phyloP scores from a whole-genome alignment of 495 filamentous ascomycete species.

The Opeltia flavorubescens region DNA sequence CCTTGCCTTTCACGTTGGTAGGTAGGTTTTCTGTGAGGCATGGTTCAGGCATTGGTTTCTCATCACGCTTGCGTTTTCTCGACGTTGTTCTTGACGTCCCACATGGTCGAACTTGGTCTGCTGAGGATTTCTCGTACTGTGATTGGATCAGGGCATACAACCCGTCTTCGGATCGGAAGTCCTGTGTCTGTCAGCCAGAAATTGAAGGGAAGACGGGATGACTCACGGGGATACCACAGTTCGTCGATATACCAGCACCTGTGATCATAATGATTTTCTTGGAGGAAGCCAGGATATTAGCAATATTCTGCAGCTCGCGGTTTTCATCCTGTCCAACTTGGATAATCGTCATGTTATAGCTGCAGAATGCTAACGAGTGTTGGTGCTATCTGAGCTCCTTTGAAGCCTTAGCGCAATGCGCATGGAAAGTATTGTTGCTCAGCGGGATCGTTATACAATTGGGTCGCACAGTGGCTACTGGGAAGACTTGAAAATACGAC shows the following conservation, averaged over 20 bases:
- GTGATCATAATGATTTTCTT: conserved; percentile 53
- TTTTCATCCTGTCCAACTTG: conserved; percentile 21
- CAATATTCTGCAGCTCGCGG: conserved; percentile 43
- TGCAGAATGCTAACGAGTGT: no score
- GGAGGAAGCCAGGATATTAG: conserved; percentile 43
- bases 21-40: conserved; percentile 10
- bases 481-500: no score
- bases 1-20: conserved; percentile 47
- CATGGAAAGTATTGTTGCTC: no score
- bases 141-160: conserved; percentile 55
- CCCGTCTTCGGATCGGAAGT: conserved; percentile 57
- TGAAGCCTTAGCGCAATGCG: no score
- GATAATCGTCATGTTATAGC: conserved; percentile 13
- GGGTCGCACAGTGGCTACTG: no score
- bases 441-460: no score
- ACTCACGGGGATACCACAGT: conserved; percentile 56
- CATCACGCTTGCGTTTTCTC: no score
- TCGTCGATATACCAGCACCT: conserved; percentile 59
- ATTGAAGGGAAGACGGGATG: background rate
- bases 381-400: no score
- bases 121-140: conserved; percentile 32
- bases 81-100: background rate
- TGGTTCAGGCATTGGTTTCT: no score
- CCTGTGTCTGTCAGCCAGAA: conserved; percentile 24
- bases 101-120: conserved; percentile 1